Evolutionary conservation across 345 rosid genomes (phyloP).

Genomic region (Pistacia integerrima): DNA sequence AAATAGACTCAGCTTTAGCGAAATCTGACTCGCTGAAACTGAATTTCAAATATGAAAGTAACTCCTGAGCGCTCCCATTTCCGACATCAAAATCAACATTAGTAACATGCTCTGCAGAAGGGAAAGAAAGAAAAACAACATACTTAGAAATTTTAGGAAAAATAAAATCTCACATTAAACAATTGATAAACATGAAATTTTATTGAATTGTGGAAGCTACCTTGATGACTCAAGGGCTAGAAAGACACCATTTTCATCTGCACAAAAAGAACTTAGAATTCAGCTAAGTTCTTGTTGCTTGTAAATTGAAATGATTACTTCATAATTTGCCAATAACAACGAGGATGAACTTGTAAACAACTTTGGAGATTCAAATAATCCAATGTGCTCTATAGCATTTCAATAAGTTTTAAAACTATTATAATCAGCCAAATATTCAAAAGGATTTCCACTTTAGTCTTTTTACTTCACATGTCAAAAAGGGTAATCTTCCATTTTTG

Average conservation of each 20-base stretch:
- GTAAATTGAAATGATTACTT: neutral
- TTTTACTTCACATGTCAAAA: neutral
- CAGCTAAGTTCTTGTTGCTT: neutral
- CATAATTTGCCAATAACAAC: neutral
- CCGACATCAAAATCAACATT: neutral
- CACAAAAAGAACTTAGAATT: slow-evolving; percentile 19
- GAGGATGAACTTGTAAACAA: neutral
- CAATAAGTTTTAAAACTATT: neutral
- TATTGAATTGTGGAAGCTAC: slow-evolving; percentile 27
- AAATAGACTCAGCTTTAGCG: slow-evolving; percentile 8
- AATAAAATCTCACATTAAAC: neutral
- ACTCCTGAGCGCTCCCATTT: neutral
- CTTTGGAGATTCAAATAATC: neutral
- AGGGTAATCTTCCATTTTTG: neutral
- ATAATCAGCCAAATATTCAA: no score
- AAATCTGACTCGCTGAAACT: slow-evolving; percentile 17
- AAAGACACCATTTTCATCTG: slow-evolving; percentile 62
- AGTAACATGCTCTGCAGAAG: slow-evolving; percentile 28
- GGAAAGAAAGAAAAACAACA: slow-evolving; percentile 22
- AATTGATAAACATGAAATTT: neutral
- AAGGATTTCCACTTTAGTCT: no score
- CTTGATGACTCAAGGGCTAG: slow-evolving; percentile 55
- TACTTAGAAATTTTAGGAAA: slow-evolving; percentile 1
- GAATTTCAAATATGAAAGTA: neutral
- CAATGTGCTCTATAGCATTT: neutral